phyloP scores from a whole-genome alignment of 768 basidiomycete genomes.

The Russula vinacea region DNA sequence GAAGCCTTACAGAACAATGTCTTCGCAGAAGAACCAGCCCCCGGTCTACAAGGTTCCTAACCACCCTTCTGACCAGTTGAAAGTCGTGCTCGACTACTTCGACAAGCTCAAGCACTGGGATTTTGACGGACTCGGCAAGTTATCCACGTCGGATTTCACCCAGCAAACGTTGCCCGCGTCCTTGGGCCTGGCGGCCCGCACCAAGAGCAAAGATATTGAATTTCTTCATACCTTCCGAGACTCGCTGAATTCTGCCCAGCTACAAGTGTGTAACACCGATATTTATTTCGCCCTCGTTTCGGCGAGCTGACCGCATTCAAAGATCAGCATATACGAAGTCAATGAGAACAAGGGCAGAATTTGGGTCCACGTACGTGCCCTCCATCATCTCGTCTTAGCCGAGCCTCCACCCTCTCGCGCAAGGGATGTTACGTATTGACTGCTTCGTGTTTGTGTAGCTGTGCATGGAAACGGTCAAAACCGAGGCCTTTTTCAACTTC shows the following conservation, averaged over 20 bases:
- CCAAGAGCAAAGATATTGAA: neutral
- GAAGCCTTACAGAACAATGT: neutral
- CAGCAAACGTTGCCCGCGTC: neutral
- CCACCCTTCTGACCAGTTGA: neutral
- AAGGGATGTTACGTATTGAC: neutral
- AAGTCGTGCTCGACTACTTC: neutral
- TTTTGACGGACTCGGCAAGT: neutral
- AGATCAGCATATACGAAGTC: neutral
- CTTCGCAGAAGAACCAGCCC: neutral
- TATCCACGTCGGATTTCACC: neutral
- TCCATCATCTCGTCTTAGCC: neutral
- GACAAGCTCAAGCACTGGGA: neutral
- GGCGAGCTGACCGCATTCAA: neutral
- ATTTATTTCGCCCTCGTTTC: neutral
- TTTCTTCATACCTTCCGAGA: neutral
- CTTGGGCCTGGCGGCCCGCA: neutral
- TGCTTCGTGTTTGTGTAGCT: neutral
- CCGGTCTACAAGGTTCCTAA: neutral
- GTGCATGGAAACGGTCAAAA: neutral
- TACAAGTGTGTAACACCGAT: neutral
- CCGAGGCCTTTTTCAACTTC: constrained; percentile 1
- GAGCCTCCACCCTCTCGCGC: neutral
- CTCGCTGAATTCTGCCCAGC: neutral
- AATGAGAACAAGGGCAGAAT: neutral
- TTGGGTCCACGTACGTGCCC: neutral